Percentiles rank a stretch among this genome's conserved stretches.
These are phyloP conservation scores for Botrytis galanthina DNA, from an alignment of 2,329 filamentous ascomycete species.

Conservation along the genomic window DNA sequence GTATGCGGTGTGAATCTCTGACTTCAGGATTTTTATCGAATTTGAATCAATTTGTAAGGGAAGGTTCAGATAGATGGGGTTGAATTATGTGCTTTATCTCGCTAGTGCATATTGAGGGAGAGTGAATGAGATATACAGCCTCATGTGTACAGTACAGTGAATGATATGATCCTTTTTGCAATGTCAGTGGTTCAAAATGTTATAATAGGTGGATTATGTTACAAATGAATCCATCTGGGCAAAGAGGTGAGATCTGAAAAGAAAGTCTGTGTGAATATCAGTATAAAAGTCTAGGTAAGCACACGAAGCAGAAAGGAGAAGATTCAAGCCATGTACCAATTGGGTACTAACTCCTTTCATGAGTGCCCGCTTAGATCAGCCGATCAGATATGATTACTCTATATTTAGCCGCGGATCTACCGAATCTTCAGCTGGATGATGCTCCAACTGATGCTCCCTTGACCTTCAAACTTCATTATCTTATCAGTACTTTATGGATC, in stretches of 20 bases:
- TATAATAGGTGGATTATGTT: neutral
- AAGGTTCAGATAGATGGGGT: neutral
- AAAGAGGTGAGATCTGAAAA: neutral
- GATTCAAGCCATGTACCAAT: neutral
- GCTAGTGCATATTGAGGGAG: conserved; percentile 1
- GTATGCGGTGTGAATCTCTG: neutral
- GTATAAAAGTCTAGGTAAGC: neutral
- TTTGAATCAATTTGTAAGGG: neutral
- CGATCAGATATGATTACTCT: neutral
- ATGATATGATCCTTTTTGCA: neutral
- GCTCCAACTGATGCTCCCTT: neutral
- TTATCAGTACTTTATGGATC: conserved; percentile 14
- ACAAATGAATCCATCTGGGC: neutral
- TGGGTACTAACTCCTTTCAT: neutral
- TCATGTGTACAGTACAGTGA: neutral
- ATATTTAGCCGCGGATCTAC: conserved; percentile 1
- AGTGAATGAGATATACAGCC: neutral
- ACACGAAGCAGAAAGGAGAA: neutral
- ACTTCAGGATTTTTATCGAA: neutral
- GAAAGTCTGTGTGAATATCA: neutral
- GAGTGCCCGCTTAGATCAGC: neutral
- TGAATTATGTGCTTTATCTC: neutral
- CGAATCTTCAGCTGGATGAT: neutral
- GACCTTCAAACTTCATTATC: neutral
- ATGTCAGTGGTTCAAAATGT: neutral